phyloP scores from a whole-genome alignment of 1,284 basidiomycete species.

The Papiliotrema fonsecae region DNA sequence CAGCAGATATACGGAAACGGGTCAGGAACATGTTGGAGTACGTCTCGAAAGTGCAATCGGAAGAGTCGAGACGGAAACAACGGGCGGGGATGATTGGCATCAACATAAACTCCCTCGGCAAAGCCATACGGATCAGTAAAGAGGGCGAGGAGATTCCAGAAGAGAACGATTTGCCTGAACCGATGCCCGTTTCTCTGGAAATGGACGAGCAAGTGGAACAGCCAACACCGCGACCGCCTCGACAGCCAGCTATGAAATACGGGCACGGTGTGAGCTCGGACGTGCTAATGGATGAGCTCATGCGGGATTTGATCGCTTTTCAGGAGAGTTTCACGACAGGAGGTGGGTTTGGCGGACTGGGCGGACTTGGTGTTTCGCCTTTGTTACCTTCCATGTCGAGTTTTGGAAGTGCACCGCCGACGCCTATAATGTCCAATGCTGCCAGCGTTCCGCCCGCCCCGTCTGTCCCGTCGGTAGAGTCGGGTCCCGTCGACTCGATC shows the following conservation, averaged over 20 bases:
- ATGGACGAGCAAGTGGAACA: too few relatives aligned
- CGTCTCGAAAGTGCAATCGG: constrained; percentile 61
- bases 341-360: too few relatives aligned
- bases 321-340: constrained; percentile 65
- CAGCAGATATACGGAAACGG: constrained; percentile 94
- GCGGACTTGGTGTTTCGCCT: constrained; percentile 21
- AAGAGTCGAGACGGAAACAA: constrained; percentile 65
- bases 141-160: constrained; percentile 7
- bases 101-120: constrained; percentile 1
- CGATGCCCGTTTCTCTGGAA: too few relatives aligned
- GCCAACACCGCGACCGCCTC: too few relatives aligned
- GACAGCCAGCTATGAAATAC: background rate
- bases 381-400: constrained; percentile 12
- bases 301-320: constrained; percentile 77
- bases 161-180: background rate
- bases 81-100: constrained; percentile 61
- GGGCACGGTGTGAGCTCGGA: constrained; percentile 51
- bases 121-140: constrained; percentile 1
- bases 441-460: too few relatives aligned
- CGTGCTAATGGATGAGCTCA: constrained; percentile 80
- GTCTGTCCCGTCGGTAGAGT: too few relatives aligned
- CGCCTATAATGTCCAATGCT: constrained; percentile 2
- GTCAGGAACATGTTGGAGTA: constrained; percentile 88
- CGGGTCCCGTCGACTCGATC: background rate
- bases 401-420: constrained; percentile 10